Evolutionary conservation across 2,329 filamentous ascomycete genomes (phyloP).

Genomic region (Aspergillus unguis): DNA sequence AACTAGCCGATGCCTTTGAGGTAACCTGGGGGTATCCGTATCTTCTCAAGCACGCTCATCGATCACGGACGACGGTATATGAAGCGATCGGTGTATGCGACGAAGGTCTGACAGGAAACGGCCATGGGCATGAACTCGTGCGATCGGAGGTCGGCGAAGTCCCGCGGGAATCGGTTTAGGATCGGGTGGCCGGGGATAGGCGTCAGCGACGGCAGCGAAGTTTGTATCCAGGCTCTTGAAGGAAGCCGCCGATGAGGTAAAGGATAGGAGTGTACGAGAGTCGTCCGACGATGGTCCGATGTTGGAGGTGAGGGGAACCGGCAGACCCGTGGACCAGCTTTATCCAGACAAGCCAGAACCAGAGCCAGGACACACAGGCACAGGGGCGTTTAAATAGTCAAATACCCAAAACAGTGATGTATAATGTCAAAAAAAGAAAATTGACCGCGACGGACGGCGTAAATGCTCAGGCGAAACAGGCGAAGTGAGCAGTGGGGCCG

Average conservation of each 20-base stretch:
- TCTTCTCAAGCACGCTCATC: conserved; percentile 12
- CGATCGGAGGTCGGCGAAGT: conserved; percentile 9
- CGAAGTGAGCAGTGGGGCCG: conserved; percentile 4
- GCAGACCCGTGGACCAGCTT: neutral
- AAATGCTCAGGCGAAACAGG: neutral
- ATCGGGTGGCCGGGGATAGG: conserved; percentile 5
- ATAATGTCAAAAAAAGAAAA: too few species aligned
- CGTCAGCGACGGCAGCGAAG: neutral
- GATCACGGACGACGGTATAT: conserved; percentile 1
- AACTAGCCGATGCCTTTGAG: conserved; percentile 16
- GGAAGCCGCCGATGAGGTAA: neutral
- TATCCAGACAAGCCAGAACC: neutral
- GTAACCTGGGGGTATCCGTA: conserved; percentile 6
- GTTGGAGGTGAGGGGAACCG: conserved; percentile 3
- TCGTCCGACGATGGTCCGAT: conserved; percentile 8
- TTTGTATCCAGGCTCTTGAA: neutral
- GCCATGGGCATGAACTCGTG: conserved; percentile 6
- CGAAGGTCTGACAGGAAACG: neutral
- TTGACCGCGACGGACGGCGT: too few species aligned
- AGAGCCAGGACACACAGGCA: neutral
- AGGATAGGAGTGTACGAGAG: neutral
- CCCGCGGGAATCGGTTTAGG: conserved; percentile 5
- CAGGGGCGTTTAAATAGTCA: neutral
- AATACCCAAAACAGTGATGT: too few species aligned
- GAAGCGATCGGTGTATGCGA: neutral